Evolutionary conservation across 164 flowering plant genomes (phyloP).

Genomic region (grape (Vitis vinifera)): DNA sequence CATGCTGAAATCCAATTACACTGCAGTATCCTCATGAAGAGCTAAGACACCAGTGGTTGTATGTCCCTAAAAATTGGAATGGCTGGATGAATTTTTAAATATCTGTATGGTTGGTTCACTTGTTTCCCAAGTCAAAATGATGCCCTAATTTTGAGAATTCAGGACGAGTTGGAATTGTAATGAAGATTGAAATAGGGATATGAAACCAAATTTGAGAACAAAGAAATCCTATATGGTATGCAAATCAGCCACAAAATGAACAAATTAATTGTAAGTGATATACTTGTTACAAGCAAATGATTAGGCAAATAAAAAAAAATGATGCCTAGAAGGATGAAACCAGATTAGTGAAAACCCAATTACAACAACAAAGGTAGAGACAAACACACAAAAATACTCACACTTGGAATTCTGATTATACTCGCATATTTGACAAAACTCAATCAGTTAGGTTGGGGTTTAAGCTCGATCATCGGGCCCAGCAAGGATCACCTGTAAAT

Average conservation of each 20-base stretch:
- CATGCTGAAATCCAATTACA: too few relatives aligned
- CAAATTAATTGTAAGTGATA: slow-evolving; percentile 15
- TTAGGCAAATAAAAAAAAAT: slow-evolving; percentile 28
- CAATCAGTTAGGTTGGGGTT: slow-evolving; percentile 19
- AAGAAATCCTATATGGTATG: background rate
- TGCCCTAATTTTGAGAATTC: too few relatives aligned
- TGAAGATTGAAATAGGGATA: too few relatives aligned
- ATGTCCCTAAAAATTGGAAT: too few relatives aligned
- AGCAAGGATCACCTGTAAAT: slow-evolving; percentile 36
- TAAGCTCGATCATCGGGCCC: slow-evolving; percentile 45
- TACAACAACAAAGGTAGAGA: slow-evolving; percentile 4
- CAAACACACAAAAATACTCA: slow-evolving; percentile 18
- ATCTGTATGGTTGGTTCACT: too few relatives aligned
- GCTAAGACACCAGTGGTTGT: too few relatives aligned
- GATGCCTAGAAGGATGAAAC: slow-evolving; percentile 29
- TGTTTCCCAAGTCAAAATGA: too few relatives aligned
- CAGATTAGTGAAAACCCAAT: slow-evolving; percentile 22
- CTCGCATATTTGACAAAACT: slow-evolving; percentile 8
- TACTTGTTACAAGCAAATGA: slow-evolving; percentile 22
- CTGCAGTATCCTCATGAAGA: too few relatives aligned
- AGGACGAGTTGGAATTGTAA: too few relatives aligned
- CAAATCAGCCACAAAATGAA: slow-evolving; percentile 26
- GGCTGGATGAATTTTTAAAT: too few relatives aligned
- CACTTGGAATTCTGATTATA: slow-evolving; percentile 18
- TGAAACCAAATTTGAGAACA: too few relatives aligned